Evolutionary conservation across 495 filamentous ascomycete species (phyloP), one percentile per base, ranked within the genome.

Genomic region (Aspergillus kassunensis): DNA sequence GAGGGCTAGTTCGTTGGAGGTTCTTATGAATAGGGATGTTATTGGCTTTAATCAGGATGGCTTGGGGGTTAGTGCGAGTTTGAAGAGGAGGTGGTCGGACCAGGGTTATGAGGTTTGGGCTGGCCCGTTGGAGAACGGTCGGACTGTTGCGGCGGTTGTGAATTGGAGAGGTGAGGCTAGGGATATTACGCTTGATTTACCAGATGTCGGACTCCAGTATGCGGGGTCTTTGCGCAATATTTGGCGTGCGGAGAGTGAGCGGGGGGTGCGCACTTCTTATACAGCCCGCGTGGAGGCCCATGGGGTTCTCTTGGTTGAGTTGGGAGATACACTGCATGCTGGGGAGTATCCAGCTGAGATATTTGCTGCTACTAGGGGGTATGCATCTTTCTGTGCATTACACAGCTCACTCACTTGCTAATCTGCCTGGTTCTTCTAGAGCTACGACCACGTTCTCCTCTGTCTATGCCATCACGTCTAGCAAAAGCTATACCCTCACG

Each of bases 41-140:
- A 69, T 83, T 44, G 67, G 62, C 0, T 74, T 78, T 55, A 81
- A 79, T 51, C 79, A 84, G 58, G 81, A 82, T 52, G 33, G 65
- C 3, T 59, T 80, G 0, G 80, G 74, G 13, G 63, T 68, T 24
- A 72, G 76, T 47, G 77, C 71, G 12, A 67, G 54, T 24, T 21
- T 71, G 20, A 54, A 41, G 2, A 54, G 68, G 4, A 51, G 71
- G 0, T 74, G 64, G 60, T 64, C 72, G 0, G 70, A 75, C 15
- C 70, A 72, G 36, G 66, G 59, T 24, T 76, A 70, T 56, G 24
- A 81, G 19, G 66, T 78, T 11, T 80, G 76, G 74, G 68, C 69
- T 41, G 77, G 76, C 0, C 66, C 66, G 10, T 61, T 80, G 27
- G 69, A 68, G 0, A 66, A 60, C 5, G 66, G 57, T 0, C 40